Evolutionary conservation across 768 basidiomycete genomes (phyloP).

Genomic region (Tulasnella sp.): DNA sequence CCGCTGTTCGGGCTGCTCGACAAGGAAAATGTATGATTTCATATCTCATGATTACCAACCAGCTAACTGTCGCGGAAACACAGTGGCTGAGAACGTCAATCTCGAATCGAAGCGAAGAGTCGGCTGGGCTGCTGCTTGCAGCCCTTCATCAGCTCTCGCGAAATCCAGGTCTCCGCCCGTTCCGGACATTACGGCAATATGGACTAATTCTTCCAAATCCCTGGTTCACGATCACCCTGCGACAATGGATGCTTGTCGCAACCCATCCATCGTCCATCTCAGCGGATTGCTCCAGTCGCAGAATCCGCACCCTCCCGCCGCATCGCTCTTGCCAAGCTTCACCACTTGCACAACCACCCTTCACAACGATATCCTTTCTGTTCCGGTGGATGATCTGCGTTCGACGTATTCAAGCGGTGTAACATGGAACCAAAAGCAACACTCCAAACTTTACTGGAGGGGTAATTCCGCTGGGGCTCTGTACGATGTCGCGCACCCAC

Average conservation of each 20-base stretch:
- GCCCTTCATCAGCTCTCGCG: conserved; percentile 35
- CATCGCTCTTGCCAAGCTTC: conserved; percentile 58
- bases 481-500: too few species aligned
- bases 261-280: conserved; percentile 46
- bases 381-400: background rate
- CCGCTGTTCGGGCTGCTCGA: conserved; percentile 45
- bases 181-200: conserved; percentile 13
- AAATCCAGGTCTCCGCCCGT: background rate
- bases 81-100: conserved; percentile 33
- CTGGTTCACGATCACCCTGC: conserved; percentile 56
- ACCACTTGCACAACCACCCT: conserved; percentile 55
- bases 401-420: background rate
- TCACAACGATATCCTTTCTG: conserved; percentile 56
- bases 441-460: conserved; percentile 27
- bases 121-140: conserved; percentile 44
- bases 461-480: background rate
- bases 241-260: conserved; percentile 57
- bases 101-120: conserved; percentile 42
- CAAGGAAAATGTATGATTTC: conserved; percentile 43
- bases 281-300: conserved; percentile 31
- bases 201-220: conserved; percentile 33
- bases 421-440: conserved; percentile 24
- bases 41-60: conserved; percentile 35
- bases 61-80: conserved; percentile 42
- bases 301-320: background rate